Percentiles rank a stretch among this genome's conserved stretches.
These are phyloP conservation scores for Alternaria brassicae DNA, from an alignment of 2,329 filamentous ascomycete genomes.

Conservation along the genomic window DNA sequence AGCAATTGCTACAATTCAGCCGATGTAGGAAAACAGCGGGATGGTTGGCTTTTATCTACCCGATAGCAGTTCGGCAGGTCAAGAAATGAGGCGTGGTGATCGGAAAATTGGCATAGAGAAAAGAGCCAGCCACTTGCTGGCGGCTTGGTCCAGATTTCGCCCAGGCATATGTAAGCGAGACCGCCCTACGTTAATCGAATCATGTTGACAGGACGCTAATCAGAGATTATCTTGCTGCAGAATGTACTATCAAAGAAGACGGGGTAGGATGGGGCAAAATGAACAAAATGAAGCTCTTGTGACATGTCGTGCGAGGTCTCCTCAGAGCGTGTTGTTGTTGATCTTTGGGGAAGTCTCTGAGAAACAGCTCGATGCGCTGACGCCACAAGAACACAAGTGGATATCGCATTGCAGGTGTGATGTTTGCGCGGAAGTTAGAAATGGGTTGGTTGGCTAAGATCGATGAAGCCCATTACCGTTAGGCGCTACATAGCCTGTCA, in stretches of 20 bases:
- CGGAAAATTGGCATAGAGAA: slow-evolving; percentile 9
- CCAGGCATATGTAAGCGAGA: slow-evolving; percentile 14
- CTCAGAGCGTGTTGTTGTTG: slow-evolving; percentile 7
- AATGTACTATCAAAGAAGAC: slow-evolving; percentile 4
- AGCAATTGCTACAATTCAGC: slow-evolving; percentile 13
- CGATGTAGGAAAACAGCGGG: not conserved
- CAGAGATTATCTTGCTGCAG: slow-evolving; percentile 3
- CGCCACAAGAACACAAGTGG: slow-evolving; percentile 8
- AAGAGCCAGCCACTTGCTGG: slow-evolving; percentile 9
- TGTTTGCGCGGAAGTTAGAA: slow-evolving; percentile 1
- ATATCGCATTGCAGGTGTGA: slow-evolving; percentile 2
- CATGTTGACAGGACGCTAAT: slow-evolving; percentile 6
- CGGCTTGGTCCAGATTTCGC: slow-evolving; percentile 6
- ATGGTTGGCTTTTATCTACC: not conserved
- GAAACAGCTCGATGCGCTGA: slow-evolving; percentile 13
- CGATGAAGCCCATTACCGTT: slow-evolving; percentile 3
- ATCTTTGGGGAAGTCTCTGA: slow-evolving; percentile 8
- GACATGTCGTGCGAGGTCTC: slow-evolving; percentile 6
- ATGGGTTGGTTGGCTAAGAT: not conserved
- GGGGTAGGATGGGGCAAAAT: slow-evolving; percentile 1
- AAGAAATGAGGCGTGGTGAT: slow-evolving; percentile 4
- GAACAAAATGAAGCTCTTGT: not conserved
- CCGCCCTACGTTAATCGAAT: slow-evolving; percentile 3
- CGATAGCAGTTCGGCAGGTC: not conserved
- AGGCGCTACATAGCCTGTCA: slow-evolving; percentile 1